Conservation (phyloP, 2,329 filamentous ascomycete species). For the Claviceps arundinis region DNA sequence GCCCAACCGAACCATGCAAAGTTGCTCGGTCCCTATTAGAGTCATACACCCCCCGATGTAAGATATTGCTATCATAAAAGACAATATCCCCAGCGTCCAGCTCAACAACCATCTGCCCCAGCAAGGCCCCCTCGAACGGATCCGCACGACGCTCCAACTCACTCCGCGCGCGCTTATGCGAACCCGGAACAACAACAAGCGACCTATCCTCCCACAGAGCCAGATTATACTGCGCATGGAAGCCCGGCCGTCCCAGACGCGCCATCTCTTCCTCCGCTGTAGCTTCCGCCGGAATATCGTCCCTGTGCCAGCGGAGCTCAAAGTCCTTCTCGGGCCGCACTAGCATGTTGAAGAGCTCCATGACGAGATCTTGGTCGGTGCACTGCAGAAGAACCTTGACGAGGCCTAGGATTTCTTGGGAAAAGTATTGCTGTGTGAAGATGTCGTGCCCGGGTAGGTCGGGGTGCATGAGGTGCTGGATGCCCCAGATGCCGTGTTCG, state of each 20-base stretch:
- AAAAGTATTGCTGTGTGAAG: conserved; percentile 64
- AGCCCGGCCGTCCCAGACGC: conserved; percentile 46
- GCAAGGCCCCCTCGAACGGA: conserved; percentile 48
- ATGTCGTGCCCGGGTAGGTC: conserved; percentile 44
- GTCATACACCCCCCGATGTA: conserved; percentile 59
- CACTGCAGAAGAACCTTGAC: conserved; percentile 50
- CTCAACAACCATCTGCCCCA: conserved; percentile 50
- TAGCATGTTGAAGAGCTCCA: conserved; percentile 82
- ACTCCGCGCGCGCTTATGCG: conserved; percentile 59
- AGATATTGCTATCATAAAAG: conserved; percentile 85
- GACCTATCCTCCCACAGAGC: conserved; percentile 63
- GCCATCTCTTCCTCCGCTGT: conserved; percentile 51
- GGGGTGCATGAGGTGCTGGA: conserved; percentile 74
- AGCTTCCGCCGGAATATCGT: conserved; percentile 61
- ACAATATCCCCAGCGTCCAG: conserved; percentile 64
- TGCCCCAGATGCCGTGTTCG: conserved; percentile 67
- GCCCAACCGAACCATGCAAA: conserved; percentile 59
- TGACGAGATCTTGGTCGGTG: conserved; percentile 52
- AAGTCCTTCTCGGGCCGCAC: conserved; percentile 61
- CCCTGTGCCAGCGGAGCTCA: conserved; percentile 70
- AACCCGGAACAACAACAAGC: conserved; percentile 65
- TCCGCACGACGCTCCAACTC: conserved; percentile 52
- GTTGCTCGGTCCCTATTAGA: conserved; percentile 49
- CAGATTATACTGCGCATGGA: conserved; percentile 80
- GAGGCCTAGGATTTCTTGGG: conserved; percentile 45